Evolutionary conservation across 495 filamentous ascomycete genomes (phyloP).

Genomic region (Penicillium soppii): DNA sequence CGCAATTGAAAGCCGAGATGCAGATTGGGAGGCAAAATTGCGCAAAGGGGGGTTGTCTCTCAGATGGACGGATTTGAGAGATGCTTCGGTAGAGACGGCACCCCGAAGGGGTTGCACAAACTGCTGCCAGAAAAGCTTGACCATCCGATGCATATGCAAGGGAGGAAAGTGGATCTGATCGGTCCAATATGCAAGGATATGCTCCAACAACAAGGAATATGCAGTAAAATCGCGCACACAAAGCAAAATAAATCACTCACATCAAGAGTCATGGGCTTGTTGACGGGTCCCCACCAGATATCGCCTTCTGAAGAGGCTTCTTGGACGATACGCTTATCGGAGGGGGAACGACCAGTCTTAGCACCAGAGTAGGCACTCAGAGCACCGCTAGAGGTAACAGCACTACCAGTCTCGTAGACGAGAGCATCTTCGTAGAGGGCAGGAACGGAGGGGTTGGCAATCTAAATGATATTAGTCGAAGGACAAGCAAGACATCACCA

Average conservation of each 20-base stretch:
- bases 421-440: conserved; percentile 98
- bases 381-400: conserved; percentile 92
- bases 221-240: conserved; percentile 25
- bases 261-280: conserved; percentile 97
- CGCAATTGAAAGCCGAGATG: not conserved
- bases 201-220: conserved; percentile 10
- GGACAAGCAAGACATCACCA: not conserved
- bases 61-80: not conserved
- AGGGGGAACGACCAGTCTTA: conserved; percentile 95
- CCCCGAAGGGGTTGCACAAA: conserved; percentile 3
- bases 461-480: conserved; percentile 46
- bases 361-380: conserved; percentile 96
- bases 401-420: conserved; percentile 96
- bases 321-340: conserved; percentile 95
- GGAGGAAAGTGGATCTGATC: conserved; percentile 21
- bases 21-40: conserved; percentile 12
- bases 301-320: conserved; percentile 86
- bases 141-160: conserved; percentile 25
- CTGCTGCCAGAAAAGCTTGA: conserved; percentile 40
- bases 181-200: conserved; percentile 33
- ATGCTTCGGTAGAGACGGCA: conserved; percentile 1
- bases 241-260: conserved; percentile 57
- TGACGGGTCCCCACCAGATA: conserved; percentile 97
- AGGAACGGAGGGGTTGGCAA: conserved; percentile 86
- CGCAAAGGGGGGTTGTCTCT: not conserved